Base-by-base conservation (phyloP, 495 filamentous ascomycete genomes). In the Xylaria acuta region DNA sequence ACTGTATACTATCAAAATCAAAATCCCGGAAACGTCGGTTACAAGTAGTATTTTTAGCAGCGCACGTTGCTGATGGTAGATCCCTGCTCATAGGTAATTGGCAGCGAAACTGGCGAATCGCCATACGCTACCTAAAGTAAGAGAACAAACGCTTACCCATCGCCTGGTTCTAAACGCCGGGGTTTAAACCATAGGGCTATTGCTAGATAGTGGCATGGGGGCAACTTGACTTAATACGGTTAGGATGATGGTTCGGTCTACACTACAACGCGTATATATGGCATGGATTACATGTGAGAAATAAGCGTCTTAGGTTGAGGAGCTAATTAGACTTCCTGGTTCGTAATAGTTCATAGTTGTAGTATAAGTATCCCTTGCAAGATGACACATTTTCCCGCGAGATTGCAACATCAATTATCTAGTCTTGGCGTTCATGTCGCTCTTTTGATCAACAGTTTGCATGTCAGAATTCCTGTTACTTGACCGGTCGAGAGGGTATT, bases 31-130 rank as follows among this genome's bases (percentile, higher is more conserved):
- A 56, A 16, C 4, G 53, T 56, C 53, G 53, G 53, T 25, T 56
- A n/a, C n/a, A n/a, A n/a, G n/a, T n/a, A 18, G 25, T 56, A 56
- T 56, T 56, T 56, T 56, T 49, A 49, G 45, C 20, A 30, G n/a
- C n/a, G n/a, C n/a, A n/a, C n/a, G n/a, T n/a, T n/a, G n/a, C n/a
- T n/a, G n/a, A n/a, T n/a, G n/a, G n/a, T 60, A 60, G n/a, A 60
- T 38, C 58, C 20, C 34, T 59, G 18, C 56, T 22, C 36, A 59
- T 38, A 38, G 30, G 5, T 34, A 18, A 34, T 20, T 30, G 30
- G 54, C 27, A 38, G 56, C 56, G 32, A 38, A 38, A 59, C 56
- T 58, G 27, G 12, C 5, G 25, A 58, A 34, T 58, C n/a, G 25
- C 49, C 49, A 58, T 18, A 58, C 11, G 5, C 20, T 58, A 58